Conservation (phyloP, 2,329 filamentous ascomycete genomes). For the Penicillium oxalicum region DNA sequence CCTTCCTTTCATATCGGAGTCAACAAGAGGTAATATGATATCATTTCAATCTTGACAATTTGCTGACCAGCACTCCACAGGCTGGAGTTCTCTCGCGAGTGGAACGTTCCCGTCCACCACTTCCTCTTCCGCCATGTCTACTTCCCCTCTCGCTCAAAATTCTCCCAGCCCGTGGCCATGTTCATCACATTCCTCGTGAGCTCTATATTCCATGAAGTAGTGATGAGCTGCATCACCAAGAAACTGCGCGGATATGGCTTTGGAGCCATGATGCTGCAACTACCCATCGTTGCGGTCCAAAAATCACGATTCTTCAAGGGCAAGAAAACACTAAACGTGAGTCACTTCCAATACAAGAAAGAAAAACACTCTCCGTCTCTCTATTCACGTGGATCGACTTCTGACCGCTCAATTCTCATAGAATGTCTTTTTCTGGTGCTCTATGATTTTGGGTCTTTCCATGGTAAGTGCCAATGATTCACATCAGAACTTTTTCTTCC, state of each 20-base stretch:
- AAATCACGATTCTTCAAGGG: constrained; percentile 69
- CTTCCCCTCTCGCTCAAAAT: constrained; percentile 67
- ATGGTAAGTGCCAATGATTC: constrained; percentile 51
- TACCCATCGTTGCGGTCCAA: constrained; percentile 91
- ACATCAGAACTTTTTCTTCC: background rate
- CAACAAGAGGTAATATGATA: background rate
- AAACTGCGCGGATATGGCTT: constrained; percentile 94
- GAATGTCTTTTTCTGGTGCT: constrained; percentile 85
- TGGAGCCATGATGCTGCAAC: constrained; percentile 89
- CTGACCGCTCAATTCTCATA: constrained; percentile 12
- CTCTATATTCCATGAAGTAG: constrained; percentile 83
- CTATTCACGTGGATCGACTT: no score
- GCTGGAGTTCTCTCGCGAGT: constrained; percentile 93
- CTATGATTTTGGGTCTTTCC: constrained; percentile 80
- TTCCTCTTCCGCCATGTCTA: constrained; percentile 95
- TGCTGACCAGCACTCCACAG: constrained; percentile 29
- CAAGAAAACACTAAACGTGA: constrained; percentile 66
- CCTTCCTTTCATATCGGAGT: background rate
- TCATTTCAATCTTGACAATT: background rate
- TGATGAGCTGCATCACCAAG: constrained; percentile 97
- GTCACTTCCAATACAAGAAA: constrained; percentile 6
- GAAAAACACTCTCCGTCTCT: background rate
- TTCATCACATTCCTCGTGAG: constrained; percentile 87
- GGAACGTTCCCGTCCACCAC: constrained; percentile 96
- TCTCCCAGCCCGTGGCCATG: constrained; percentile 72